A percentile compares a stretch with the other conserved stretches of the same genome.
phyloP scores from a whole-genome alignment of 2,329 filamentous ascomycete species.

The Paecilomyces sp. region DNA sequence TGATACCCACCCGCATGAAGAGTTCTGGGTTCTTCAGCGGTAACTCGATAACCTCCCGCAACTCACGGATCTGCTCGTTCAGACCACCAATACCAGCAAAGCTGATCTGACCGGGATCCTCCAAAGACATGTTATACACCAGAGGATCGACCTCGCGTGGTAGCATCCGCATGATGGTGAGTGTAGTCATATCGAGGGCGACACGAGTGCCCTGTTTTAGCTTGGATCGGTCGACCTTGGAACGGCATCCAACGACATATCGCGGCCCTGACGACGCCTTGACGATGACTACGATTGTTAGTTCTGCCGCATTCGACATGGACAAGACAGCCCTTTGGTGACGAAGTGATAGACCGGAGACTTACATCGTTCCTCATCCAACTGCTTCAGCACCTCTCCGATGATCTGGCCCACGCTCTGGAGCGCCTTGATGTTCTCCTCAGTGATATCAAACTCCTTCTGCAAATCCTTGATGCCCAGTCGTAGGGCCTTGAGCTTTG shows the following conservation, averaged over 20 bases:
- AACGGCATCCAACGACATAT: slow-evolving; percentile 97
- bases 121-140: slow-evolving; percentile 99
- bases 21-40: slow-evolving; percentile 98
- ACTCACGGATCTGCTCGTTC: slow-evolving; percentile 96
- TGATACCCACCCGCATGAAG: slow-evolving; percentile 94
- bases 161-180: slow-evolving; percentile 99
- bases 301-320: slow-evolving; percentile 6
- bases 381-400: slow-evolving; percentile 95
- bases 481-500: slow-evolving; percentile 89
- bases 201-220: slow-evolving; percentile 97
- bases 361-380: slow-evolving; percentile 97
- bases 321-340: background rate
- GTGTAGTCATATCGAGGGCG: slow-evolving; percentile 96
- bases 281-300: slow-evolving; percentile 68
- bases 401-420: slow-evolving; percentile 99
- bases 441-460: slow-evolving; percentile 91
- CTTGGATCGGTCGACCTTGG: slow-evolving; percentile 95
- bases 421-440: slow-evolving; percentile 98
- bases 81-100: slow-evolving; percentile 96
- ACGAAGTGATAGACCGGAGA: slow-evolving; percentile 9
- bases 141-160: slow-evolving; percentile 96
- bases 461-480: slow-evolving; percentile 94
- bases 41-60: slow-evolving; percentile 95
- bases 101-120: slow-evolving; percentile 95
- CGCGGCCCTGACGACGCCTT: slow-evolving; percentile 95